Percentiles rank a stretch among this genome's conserved stretches.
Conservation (phyloP, 169 alveolate genomes). For the Plasmodium gonderi region DNA sequence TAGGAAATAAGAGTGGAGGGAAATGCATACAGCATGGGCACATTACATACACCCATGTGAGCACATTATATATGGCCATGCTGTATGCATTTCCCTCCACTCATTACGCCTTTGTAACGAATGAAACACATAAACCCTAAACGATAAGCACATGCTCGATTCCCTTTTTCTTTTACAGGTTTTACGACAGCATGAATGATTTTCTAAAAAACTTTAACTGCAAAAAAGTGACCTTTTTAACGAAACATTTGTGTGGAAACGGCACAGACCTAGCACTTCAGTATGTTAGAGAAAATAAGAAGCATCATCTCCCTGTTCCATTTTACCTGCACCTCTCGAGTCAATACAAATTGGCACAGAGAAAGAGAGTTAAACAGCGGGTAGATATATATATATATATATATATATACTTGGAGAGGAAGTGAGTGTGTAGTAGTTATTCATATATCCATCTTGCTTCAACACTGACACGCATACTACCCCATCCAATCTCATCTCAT, state of each 20-base stretch:
- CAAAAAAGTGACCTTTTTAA: slow-evolving; percentile 20
- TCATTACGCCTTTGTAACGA: background rate
- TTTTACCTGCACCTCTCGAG: background rate
- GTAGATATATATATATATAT: no score
- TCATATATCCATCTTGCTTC: no score
- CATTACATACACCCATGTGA: no score
- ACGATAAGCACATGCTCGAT: no score
- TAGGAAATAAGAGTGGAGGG: background rate
- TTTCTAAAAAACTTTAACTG: slow-evolving; percentile 3
- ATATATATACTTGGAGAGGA: no score
- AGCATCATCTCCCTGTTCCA: background rate
- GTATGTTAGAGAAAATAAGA: background rate
- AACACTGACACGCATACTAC: no score
- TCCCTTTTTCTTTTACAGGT: slow-evolving; percentile 2
- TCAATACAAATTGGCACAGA: no score
- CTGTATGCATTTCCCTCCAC: background rate
- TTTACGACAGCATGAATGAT: slow-evolving; percentile 7
- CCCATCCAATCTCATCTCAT: no score
- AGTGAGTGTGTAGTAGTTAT: no score
- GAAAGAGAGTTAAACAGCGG: no score
- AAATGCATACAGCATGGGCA: background rate
- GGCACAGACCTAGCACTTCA: slow-evolving; percentile 42
- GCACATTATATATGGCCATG: no score
- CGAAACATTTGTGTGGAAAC: slow-evolving; percentile 66
- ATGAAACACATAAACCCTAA: no score